These are phyloP conservation scores for Dendrobium officinale DNA, from an alignment of 106 monocot genomes.

Conservation along the genomic window DNA sequence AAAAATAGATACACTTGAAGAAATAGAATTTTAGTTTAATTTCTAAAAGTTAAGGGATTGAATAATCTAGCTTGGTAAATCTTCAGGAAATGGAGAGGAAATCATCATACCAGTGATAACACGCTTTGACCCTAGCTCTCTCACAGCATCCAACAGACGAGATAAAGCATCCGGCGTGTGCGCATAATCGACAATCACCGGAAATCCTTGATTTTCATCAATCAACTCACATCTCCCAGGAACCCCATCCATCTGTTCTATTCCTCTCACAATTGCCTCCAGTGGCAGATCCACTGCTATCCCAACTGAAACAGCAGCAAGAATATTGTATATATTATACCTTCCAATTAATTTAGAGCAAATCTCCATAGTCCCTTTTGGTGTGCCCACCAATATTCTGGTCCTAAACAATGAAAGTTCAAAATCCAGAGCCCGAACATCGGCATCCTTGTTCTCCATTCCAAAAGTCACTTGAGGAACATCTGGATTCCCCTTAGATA, in stretches of 20 bases:
- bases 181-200: constrained; percentile 60
- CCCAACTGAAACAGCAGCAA: constrained; percentile 67
- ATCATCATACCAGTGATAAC: constrained; percentile 44
- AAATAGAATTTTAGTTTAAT: no score
- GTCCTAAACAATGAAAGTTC: constrained; percentile 62
- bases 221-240: constrained; percentile 60
- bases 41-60: neutral
- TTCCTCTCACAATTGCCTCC: constrained; percentile 56
- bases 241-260: constrained; percentile 51
- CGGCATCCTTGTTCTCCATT: constrained; percentile 51
- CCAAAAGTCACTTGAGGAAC: constrained; percentile 63
- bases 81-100: neutral
- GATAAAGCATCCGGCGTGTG: constrained; percentile 52
- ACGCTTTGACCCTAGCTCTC: constrained; percentile 45
- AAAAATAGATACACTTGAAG: no score
- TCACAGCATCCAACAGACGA: constrained; percentile 41
- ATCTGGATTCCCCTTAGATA: constrained; percentile 43
- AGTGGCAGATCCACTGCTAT: constrained; percentile 49
- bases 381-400: constrained; percentile 40
- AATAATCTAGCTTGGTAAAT: neutral
- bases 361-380: constrained; percentile 51
- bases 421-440: constrained; percentile 44
- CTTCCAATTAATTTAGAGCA: constrained; percentile 55
- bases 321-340: constrained; percentile 54
- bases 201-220: constrained; percentile 56